These are phyloP conservation scores for Fusarium fracticaudum DNA, from an alignment of 2,329 filamentous ascomycete species.

Conservation along the genomic window DNA sequence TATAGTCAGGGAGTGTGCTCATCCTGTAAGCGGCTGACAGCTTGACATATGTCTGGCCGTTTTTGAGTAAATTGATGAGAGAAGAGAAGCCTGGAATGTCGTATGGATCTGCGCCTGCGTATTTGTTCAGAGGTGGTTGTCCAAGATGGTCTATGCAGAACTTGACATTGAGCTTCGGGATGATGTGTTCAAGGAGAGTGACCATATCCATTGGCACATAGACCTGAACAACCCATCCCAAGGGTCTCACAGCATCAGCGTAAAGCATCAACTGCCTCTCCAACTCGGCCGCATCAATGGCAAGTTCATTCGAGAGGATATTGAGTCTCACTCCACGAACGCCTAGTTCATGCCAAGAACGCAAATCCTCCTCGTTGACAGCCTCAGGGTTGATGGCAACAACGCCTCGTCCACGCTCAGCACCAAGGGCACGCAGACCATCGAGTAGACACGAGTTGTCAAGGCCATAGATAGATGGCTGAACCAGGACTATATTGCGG, in stretches of 20 bases:
- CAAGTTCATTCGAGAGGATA: slow-evolving; percentile 61
- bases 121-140: slow-evolving; percentile 52
- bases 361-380: slow-evolving; percentile 50
- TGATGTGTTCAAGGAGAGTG: slow-evolving; percentile 57
- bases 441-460: slow-evolving; percentile 69
- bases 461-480: slow-evolving; percentile 69
- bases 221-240: slow-evolving; percentile 67
- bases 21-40: slow-evolving; percentile 68
- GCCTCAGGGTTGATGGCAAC: slow-evolving; percentile 63
- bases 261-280: slow-evolving; percentile 55
- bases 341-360: slow-evolving; percentile 64
- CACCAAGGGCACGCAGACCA: slow-evolving; percentile 60
- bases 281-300: slow-evolving; percentile 53
- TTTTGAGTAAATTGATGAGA: slow-evolving; percentile 57
- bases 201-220: slow-evolving; percentile 64
- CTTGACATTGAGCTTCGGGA: slow-evolving; percentile 59
- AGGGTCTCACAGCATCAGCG: slow-evolving; percentile 58
- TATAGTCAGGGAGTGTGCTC: slow-evolving; percentile 54
- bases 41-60: slow-evolving; percentile 64
- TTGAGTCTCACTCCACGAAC: slow-evolving; percentile 70
- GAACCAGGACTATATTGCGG: slow-evolving; percentile 66
- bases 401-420: slow-evolving; percentile 61
- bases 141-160: slow-evolving; percentile 71
- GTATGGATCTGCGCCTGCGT: slow-evolving; percentile 37
- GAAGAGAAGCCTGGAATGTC: slow-evolving; percentile 45